Evolutionary conservation across 352 stramenopile genomes (phyloP).

Genomic region (Phytophthora tubulina): DNA sequence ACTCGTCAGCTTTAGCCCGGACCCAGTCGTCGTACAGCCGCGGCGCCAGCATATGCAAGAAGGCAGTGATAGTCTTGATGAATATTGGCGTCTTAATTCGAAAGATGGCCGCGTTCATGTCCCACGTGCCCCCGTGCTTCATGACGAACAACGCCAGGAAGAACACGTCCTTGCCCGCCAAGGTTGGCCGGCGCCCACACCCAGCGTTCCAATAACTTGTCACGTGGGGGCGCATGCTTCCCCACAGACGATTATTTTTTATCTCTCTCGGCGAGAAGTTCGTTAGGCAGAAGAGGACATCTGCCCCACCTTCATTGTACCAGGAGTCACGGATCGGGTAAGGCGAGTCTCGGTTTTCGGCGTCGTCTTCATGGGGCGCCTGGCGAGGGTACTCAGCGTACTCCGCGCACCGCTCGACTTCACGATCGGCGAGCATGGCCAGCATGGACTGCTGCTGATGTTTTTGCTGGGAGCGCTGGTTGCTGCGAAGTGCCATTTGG

Average conservation of each 20-base stretch:
- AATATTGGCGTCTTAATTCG: slow-evolving; percentile 1
- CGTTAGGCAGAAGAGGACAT: too few species aligned
- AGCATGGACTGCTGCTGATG: not conserved
- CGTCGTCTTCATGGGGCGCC: not conserved
- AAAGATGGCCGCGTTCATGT: slow-evolving; percentile 2
- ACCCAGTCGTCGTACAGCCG: not conserved
- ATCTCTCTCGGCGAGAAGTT: slow-evolving; percentile 10
- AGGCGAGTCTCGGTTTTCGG: not conserved
- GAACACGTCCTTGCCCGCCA: slow-evolving; percentile 5
- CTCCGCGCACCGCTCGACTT: not conserved
- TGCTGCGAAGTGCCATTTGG: too few species aligned
- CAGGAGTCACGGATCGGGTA: not conserved
- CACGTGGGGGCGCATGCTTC: not conserved
- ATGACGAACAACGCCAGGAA: slow-evolving; percentile 10
- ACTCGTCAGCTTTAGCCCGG: not conserved
- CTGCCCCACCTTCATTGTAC: slow-evolving; percentile 6
- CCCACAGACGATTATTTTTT: slow-evolving; percentile 2
- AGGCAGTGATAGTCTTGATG: slow-evolving; percentile 3
- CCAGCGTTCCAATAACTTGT: slow-evolving; percentile 15
- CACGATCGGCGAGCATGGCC: not conserved
- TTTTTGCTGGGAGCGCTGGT: too few species aligned
- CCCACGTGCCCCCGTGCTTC: slow-evolving; percentile 7
- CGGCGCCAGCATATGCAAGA: not conserved
- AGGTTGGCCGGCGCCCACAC: not conserved
- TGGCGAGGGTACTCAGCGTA: not conserved